These are phyloP conservation scores for Trametes cubensis DNA, from an alignment of 768 basidiomycete genomes.

Conservation along the genomic window DNA sequence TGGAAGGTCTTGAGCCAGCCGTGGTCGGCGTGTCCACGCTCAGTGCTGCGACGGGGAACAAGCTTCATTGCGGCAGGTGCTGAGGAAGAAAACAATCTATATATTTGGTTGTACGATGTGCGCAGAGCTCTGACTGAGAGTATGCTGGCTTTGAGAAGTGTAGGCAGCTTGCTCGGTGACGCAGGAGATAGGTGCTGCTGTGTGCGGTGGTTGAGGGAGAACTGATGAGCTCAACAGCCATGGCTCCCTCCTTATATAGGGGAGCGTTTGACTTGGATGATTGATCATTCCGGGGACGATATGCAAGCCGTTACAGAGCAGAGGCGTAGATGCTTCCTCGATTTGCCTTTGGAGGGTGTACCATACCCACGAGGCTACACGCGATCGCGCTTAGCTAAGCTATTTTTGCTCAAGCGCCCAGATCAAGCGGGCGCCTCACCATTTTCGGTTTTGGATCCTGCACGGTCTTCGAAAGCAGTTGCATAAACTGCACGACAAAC, in stretches of 20 bases:
- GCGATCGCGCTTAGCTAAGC: conserved; percentile 20
- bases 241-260: neutral
- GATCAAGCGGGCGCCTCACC: conserved; percentile 8
- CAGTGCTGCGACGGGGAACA: conserved; percentile 41
- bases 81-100: conserved; percentile 11
- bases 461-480: conserved; percentile 9
- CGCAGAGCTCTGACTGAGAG: neutral
- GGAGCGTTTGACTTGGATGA: neutral
- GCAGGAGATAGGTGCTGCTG: neutral
- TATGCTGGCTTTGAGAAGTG: conserved; percentile 1
- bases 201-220: neutral
- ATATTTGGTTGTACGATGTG: neutral
- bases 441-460: conserved; percentile 19
- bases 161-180: conserved; percentile 14
- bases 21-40: conserved; percentile 52
- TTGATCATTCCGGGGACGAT: conserved; percentile 10
- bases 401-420: conserved; percentile 3
- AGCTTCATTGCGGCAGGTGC: conserved; percentile 28
- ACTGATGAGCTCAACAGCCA: neutral
- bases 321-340: neutral
- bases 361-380: conserved; percentile 19
- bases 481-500: neutral
- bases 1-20: conserved; percentile 64
- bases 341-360: conserved; percentile 19
- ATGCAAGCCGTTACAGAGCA: conserved; percentile 5